Evolutionary conservation across 805 yeast species (phyloP).

Genomic region (Wickerhamiella galacta): DNA sequence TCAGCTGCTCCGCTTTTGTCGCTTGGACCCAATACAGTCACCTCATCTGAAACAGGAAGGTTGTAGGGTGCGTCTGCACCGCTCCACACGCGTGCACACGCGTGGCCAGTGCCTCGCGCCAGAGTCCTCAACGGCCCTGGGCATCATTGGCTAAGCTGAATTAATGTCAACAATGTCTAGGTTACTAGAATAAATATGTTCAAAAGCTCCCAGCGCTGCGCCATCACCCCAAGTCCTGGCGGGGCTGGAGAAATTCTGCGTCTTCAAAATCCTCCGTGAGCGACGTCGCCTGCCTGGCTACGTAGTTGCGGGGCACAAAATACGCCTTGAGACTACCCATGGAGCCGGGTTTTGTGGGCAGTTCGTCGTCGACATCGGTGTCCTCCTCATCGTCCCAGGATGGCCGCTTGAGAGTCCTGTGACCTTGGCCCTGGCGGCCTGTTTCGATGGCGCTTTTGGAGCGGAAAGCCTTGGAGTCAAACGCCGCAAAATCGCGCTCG

Average conservation of each 20-base stretch:
- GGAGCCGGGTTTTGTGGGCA: slow-evolving; percentile 1
- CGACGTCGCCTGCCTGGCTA: slow-evolving; percentile 7
- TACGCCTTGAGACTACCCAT: slow-evolving; percentile 6
- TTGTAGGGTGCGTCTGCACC: too few species aligned
- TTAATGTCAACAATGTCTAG: too few species aligned
- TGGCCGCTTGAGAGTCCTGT: slow-evolving; percentile 1
- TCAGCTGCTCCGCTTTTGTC: too few species aligned
- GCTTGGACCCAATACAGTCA: too few species aligned
- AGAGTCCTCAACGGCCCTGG: too few species aligned
- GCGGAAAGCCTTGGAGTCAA: background rate
- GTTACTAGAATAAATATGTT: too few species aligned
- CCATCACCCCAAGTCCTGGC: too few species aligned
- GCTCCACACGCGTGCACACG: too few species aligned
- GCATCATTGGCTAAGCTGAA: too few species aligned
- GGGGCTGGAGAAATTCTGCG: slow-evolving; percentile 16
- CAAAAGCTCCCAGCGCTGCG: too few species aligned
- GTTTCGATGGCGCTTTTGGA: background rate
- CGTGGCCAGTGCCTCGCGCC: too few species aligned
- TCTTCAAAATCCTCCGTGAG: slow-evolving; percentile 16
- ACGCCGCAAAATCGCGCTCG: slow-evolving; percentile 2
- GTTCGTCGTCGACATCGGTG: background rate
- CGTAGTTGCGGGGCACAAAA: slow-evolving; percentile 8
- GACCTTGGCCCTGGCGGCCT: background rate
- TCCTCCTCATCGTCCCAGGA: slow-evolving; percentile 12
- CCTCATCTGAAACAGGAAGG: too few species aligned